phyloP scores from a whole-genome alignment of 176 grass and related monocot species.

The Eleusine coracana region DNA sequence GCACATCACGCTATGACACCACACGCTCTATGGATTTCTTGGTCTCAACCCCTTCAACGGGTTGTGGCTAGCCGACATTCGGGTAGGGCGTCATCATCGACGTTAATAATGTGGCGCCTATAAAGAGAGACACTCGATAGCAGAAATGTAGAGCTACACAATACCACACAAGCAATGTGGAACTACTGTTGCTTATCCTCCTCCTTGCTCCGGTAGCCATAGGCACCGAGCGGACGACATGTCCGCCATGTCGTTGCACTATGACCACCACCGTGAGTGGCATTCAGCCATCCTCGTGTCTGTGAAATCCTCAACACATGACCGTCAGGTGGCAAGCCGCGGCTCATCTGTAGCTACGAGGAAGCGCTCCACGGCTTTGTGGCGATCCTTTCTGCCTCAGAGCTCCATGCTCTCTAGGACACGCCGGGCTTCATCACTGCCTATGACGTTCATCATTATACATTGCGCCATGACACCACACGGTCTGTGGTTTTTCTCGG shows the following conservation, averaged over 20 bases:
- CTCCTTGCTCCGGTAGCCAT: neutral
- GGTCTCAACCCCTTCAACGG: too few relatives aligned
- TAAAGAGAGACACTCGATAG: too few relatives aligned
- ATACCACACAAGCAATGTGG: too few relatives aligned
- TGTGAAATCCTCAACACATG: neutral
- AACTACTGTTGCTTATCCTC: too few relatives aligned
- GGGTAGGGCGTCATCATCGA: conserved; percentile 59
- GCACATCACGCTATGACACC: neutral
- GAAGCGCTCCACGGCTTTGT: conserved; percentile 56
- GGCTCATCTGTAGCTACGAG: conserved; percentile 48
- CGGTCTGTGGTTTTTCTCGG: conserved; percentile 49
- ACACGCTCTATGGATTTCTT: too few relatives aligned
- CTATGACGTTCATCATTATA: conserved; percentile 25
- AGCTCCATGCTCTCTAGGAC: conserved; percentile 30
- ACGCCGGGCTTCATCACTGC: conserved; percentile 41
- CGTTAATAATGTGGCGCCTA: conserved; percentile 21
- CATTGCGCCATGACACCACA: conserved; percentile 47
- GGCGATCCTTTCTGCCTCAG: conserved; percentile 20
- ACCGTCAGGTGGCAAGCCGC: neutral
- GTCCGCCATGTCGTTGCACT: conserved; percentile 39
- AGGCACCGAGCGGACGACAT: conserved; percentile 24
- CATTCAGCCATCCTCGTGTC: conserved; percentile 37
- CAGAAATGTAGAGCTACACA: too few relatives aligned
- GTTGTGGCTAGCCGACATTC: too few relatives aligned
- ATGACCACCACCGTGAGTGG: conserved; percentile 39